Conservation (phyloP, 23 red algal genomes). For the Gracilaria gracilis region DNA sequence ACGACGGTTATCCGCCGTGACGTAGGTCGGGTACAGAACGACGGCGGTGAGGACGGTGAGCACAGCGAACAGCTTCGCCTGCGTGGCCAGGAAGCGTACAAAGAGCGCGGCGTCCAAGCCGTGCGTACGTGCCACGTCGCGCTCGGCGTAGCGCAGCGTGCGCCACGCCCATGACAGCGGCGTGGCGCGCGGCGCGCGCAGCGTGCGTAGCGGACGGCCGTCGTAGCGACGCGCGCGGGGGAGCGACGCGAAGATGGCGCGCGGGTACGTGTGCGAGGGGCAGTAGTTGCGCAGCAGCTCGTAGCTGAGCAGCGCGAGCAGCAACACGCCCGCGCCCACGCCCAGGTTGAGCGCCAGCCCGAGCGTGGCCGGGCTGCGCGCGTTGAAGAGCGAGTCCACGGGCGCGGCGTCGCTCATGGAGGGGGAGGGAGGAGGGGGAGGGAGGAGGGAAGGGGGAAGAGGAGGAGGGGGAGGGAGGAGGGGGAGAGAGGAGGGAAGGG, state of each 20-base stretch:
- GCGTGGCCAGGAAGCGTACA: constrained; percentile 58
- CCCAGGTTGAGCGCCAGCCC: constrained; percentile 28
- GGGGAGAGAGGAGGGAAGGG: not conserved
- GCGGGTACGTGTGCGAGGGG: constrained; percentile 43
- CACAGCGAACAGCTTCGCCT: constrained; percentile 38
- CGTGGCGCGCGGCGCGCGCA: not conserved
- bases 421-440: not conserved
- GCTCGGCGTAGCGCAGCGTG: constrained; percentile 13
- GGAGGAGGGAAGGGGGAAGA: not conserved
- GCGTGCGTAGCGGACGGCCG: not conserved
- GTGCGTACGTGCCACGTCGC: constrained; percentile 21
- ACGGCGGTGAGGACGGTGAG: constrained; percentile 52
- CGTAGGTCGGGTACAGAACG: constrained; percentile 68
- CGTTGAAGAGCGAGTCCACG: constrained; percentile 19
- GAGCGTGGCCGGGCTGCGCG: not conserved
- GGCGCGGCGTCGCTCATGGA: constrained; percentile 6
- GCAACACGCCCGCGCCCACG: constrained; percentile 40
- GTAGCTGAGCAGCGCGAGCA: constrained; percentile 37
- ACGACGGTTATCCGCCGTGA: constrained; percentile 39
- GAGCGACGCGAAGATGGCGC: constrained; percentile 8
- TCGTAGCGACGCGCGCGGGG: constrained; percentile 37
- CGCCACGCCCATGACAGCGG: constrained; percentile 40
- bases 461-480: not conserved
- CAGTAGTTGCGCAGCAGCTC: constrained; percentile 63
- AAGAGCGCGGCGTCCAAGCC: constrained; percentile 71